phyloP scores from a whole-genome alignment of 495 filamentous ascomycete species.

The Penicilliopsis zonata region DNA sequence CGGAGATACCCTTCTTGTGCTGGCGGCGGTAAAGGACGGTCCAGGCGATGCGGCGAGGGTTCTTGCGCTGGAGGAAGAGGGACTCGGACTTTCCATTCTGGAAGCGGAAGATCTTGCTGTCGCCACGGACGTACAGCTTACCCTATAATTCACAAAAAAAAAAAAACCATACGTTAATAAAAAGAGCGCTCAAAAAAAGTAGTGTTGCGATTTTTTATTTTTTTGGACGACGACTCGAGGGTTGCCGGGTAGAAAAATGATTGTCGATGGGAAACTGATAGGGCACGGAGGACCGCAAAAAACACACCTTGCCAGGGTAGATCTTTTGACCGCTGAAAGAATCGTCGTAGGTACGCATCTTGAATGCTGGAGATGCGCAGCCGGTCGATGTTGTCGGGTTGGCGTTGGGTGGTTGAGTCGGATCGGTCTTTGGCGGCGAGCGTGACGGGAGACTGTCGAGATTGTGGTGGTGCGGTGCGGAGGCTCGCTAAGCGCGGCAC shows the following conservation, averaged over 20 bases:
- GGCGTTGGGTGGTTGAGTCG: slow-evolving; percentile 39
- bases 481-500: slow-evolving; percentile 35
- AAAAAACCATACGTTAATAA: slow-evolving; percentile 16
- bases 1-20: slow-evolving; percentile 99
- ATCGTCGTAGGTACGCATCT: slow-evolving; percentile 98
- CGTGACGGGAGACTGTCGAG: slow-evolving; percentile 22
- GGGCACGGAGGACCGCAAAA: too few species aligned
- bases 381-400: slow-evolving; percentile 28
- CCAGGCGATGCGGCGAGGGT: slow-evolving; percentile 98
- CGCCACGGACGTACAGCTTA: slow-evolving; percentile 97
- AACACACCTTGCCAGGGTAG: slow-evolving; percentile 95
- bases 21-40: slow-evolving; percentile 94
- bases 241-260: background rate
- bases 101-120: slow-evolving; percentile 99
- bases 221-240: slow-evolving; percentile 2
- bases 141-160: slow-evolving; percentile 45
- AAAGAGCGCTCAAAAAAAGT: background rate
- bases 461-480: slow-evolving; percentile 38
- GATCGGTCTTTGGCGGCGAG: slow-evolving; percentile 31
- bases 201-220: slow-evolving; percentile 4
- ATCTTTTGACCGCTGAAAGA: slow-evolving; percentile 96
- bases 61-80: slow-evolving; percentile 99
- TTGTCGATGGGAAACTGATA: too few species aligned
- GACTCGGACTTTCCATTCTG: slow-evolving; percentile 99
- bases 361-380: slow-evolving; percentile 47